Evolutionary conservation across 345 rosid genomes (phyloP), one percentile per base, ranked within the genome.

Genomic region (Rhizophora mangle): DNA sequence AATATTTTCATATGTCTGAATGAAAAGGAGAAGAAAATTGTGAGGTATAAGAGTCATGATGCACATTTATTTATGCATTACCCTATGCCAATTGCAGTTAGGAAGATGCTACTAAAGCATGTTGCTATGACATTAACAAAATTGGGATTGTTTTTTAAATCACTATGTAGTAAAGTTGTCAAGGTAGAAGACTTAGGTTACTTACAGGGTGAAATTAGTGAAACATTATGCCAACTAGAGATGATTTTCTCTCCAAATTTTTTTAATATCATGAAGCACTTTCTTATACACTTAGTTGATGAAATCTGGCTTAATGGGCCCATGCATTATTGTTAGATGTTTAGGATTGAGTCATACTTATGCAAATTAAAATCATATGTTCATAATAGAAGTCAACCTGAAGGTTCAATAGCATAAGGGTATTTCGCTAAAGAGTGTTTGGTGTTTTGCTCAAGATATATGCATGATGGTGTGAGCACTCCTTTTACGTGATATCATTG

Each of bases 321-420:
- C 0, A 6, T 43, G 0, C 20, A 37, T 8, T 74, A 36, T 55
- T 63, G 15, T 1, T 68, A 68, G 72, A 74, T 74, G 62, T 74
- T 58, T 8, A 37, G 39, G 0, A 32, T 59, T 60, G 63, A 74
- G 21, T 16, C 57, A 63, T 68, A 61, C 13, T 43, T 62, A 27
- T 13, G 2, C 0, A 34, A 32, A 21, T 31, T 21, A 20, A 62
- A 62, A 18, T n/a, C 0, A 0, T 13, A 60, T 67, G 58, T 73
- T 2, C 57, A 47, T 11, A 67, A 67, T 53, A 52, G 26, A 65
- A 54, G 47, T 31, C 67, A 58, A 8, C 68, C 29, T 6, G 37
- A 62, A 15, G 68, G 74, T 20, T 62, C 61, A 29, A 64, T 72
- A 55, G 34, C 62, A 1, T 32, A 72, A 56, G 59, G 60, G 0